Evolutionary conservation across 163 green algal genomes (phyloP).

Genomic region (Volvox carteri): DNA sequence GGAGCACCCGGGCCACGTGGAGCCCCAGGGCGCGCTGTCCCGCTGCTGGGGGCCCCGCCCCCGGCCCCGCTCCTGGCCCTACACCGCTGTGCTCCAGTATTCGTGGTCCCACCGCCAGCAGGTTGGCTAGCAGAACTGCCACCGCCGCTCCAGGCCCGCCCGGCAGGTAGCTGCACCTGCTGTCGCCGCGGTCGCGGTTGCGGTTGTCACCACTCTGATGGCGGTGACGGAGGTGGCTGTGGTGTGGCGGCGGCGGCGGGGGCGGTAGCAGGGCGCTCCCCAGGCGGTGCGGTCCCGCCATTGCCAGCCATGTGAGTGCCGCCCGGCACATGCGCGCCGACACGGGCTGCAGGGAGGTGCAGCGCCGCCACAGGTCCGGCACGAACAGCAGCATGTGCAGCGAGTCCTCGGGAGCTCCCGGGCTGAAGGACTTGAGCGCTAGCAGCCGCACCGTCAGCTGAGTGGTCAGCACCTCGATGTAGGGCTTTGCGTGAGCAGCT

Average conservation of each 20-base stretch:
- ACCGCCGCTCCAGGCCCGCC: constrained; percentile 28
- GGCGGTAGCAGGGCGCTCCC: constrained; percentile 11
- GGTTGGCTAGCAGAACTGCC: constrained; percentile 47
- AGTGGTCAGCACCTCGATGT: constrained; percentile 57
- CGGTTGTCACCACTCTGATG: too few species aligned
- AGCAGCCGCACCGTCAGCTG: constrained; percentile 60
- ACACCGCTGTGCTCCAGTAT: constrained; percentile 41
- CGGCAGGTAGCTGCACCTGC: neutral
- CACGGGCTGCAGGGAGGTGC: constrained; percentile 58
- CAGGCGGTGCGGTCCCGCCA: constrained; percentile 13
- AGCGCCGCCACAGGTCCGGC: constrained; percentile 55
- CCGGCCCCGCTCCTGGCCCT: neutral
- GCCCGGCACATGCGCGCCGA: constrained; percentile 42
- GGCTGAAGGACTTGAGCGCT: constrained; percentile 37
- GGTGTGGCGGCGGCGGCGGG: too few species aligned
- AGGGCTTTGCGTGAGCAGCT: constrained; percentile 42
- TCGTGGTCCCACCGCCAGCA: constrained; percentile 44
- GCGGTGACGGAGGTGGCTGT: too few species aligned
- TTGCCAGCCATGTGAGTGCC: constrained; percentile 42
- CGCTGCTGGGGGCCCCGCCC: too few species aligned
- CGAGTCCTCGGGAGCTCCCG: neutral
- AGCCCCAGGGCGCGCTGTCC: neutral
- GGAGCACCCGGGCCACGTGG: neutral
- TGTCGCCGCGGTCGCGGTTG: neutral
- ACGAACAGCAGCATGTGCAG: constrained; percentile 61